Evolutionary conservation across 108 stramenopile genomes (phyloP), one percentile per base, ranked within the genome.

Genomic region (Bacterosira constricta): DNA sequence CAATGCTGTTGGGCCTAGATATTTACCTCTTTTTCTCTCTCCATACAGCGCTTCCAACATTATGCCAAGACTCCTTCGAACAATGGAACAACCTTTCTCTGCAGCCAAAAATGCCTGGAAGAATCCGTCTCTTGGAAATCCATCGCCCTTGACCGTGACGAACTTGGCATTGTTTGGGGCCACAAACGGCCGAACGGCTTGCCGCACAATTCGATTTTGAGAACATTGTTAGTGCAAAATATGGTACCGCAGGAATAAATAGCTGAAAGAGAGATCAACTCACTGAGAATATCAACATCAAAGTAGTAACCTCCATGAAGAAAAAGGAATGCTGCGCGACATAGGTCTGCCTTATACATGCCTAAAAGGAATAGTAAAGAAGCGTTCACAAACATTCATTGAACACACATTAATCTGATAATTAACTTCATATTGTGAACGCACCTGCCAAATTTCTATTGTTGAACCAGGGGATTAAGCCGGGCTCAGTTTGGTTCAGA

Each of bases 231-330:
- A n/a, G n/a, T 36, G 56, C 35, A 36, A 27, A 26, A 3, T 27
- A 53, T 8, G 29, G 5, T 11, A 13, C 52, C 11, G 8, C 4
- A 53, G 11, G 27, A 5, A 59, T 35, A 39, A 39, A 8, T 6
- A 13, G 21, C 3, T 11, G 5, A 49, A 50, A 7, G 21, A 1
- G 25, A 12, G 10, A 44, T 1, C 13, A 4, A 15, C 51, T 52
- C 25, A 64, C 63, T 44, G 26, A 74, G 64, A 0, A 74, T 11
- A 26, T 74, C 73, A 25, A 74, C 73, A 74, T 74, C 73, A 38
- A 74, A 74, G 53, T 74, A 74, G 38, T 74, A 74, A 1, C 73
- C 73, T 10, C 73, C 64, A 36, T 74, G 54, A 20, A 74, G 54
- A 12, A 29, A 55, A 3, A 74, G 41, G 29, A 57, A 56, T 9